A percentile compares a stretch with the other conserved stretches of the same genome.
These are phyloP conservation scores for Orbilia javanica DNA, from an alignment of 2,329 filamentous ascomycete species.

Conservation along the genomic window DNA sequence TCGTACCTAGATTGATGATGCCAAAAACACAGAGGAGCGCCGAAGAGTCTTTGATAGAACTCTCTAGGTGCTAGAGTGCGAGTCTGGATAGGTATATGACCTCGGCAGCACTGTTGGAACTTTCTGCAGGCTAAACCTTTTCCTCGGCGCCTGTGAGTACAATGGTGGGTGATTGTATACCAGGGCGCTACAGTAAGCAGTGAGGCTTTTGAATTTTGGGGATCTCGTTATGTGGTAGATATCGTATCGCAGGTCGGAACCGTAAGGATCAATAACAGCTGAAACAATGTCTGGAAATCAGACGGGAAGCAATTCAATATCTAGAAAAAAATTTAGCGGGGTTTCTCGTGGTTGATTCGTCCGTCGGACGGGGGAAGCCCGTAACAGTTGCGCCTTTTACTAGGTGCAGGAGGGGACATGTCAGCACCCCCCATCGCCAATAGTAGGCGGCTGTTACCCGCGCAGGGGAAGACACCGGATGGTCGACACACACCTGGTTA, in stretches of 20 bases:
- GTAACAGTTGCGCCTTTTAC: slow-evolving; percentile 56
- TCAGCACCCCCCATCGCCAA: slow-evolving; percentile 57
- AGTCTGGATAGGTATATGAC: slow-evolving; percentile 34
- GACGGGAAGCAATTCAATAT: slow-evolving; percentile 20
- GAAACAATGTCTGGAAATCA: slow-evolving; percentile 11
- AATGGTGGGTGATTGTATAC: background rate
- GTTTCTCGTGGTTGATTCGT: slow-evolving; percentile 40
- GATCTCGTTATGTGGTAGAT: background rate
- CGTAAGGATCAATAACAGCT: slow-evolving; percentile 16
- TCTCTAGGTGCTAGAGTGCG: slow-evolving; percentile 42
- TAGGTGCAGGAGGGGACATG: slow-evolving; percentile 48
- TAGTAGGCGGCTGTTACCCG: slow-evolving; percentile 51
- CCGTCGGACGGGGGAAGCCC: slow-evolving; percentile 38
- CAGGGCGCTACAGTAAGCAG: slow-evolving; percentile 2
- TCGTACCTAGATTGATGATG: slow-evolving; percentile 41
- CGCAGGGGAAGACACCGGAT: slow-evolving; percentile 49
- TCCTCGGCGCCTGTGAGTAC: slow-evolving; percentile 45
- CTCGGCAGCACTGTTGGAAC: slow-evolving; percentile 34
- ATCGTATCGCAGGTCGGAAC: background rate
- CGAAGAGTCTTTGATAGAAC: slow-evolving; percentile 35
- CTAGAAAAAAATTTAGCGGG: slow-evolving; percentile 52
- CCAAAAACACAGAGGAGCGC: slow-evolving; percentile 18
- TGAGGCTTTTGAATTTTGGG: background rate
- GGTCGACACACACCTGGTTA: slow-evolving; percentile 15
- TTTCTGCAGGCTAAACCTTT: slow-evolving; percentile 39